These are phyloP conservation scores for Emydomyces testavorans DNA, from an alignment of 2,329 filamentous ascomycete species.

Conservation along the genomic window DNA sequence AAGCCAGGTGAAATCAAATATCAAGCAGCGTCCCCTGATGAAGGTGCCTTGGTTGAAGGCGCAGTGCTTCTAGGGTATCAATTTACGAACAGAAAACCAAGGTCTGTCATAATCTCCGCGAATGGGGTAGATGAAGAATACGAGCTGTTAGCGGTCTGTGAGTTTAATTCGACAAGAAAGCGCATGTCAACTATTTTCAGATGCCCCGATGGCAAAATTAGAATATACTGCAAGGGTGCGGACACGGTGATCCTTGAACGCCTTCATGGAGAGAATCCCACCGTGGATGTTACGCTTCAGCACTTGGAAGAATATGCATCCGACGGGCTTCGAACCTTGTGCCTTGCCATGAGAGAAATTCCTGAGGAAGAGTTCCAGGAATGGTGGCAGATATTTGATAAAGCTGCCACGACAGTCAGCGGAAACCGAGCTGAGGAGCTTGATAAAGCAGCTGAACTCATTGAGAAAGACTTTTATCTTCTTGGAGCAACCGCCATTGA, in stretches of 20 bases:
- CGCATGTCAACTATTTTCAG: conserved; percentile 96
- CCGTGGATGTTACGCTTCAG: conserved; percentile 77
- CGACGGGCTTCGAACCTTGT: conserved; percentile 86
- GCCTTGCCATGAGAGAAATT: conserved; percentile 85
- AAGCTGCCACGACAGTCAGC: conserved; percentile 76
- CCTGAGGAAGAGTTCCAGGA: conserved; percentile 79
- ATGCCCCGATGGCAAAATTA: conserved; percentile 88
- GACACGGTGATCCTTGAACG: conserved; percentile 96
- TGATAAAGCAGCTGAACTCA: conserved; percentile 92
- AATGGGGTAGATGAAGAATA: conserved; percentile 66
- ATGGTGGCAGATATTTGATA: conserved; percentile 78
- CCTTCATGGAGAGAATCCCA: conserved; percentile 68
- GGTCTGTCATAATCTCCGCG: conserved; percentile 71
- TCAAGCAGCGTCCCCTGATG: conserved; percentile 92
- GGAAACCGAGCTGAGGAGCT: conserved; percentile 89
- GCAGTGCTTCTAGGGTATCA: conserved; percentile 75
- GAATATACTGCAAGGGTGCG: conserved; percentile 90
- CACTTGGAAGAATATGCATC: conserved; percentile 98
- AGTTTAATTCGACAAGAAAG: conserved; percentile 97
- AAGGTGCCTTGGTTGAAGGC: conserved; percentile 91
- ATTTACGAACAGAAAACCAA: conserved; percentile 82
- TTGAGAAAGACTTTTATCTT: conserved; percentile 82
- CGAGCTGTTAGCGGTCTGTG: conserved; percentile 88
- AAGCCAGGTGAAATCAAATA: conserved; percentile 81
- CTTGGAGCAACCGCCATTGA: conserved; percentile 95